Conservation (phyloP, 345 rosid genomes). For the Triadica sebifera region DNA sequence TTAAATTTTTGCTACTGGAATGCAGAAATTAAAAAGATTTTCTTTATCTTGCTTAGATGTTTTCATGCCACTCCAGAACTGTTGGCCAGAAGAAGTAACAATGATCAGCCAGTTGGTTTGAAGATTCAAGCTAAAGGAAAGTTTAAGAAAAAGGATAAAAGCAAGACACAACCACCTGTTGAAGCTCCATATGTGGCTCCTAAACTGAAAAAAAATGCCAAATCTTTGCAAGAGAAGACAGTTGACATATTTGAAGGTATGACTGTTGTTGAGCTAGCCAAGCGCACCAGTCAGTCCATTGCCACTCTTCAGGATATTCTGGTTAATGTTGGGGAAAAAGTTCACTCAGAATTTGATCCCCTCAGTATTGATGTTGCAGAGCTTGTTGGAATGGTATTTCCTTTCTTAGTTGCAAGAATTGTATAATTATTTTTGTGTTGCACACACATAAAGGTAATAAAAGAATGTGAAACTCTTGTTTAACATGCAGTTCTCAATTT, state of each 20-base stretch:
- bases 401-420: neutral
- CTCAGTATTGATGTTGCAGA: slow-evolving; percentile 79
- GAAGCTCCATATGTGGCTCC: slow-evolving; percentile 79
- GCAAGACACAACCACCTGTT: slow-evolving; percentile 52
- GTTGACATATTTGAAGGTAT: slow-evolving; percentile 86
- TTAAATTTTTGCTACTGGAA: neutral
- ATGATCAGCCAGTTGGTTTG: slow-evolving; percentile 46
- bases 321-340: slow-evolving; percentile 71
- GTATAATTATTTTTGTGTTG: neutral
- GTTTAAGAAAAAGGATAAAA: slow-evolving; percentile 49
- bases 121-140: slow-evolving; percentile 60
- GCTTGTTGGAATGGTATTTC: slow-evolving; percentile 76
- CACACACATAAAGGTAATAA: neutral
- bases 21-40: neutral
- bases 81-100: slow-evolving; percentile 42
- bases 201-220: slow-evolving; percentile 47
- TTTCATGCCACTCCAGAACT: slow-evolving; percentile 58
- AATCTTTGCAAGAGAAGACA: slow-evolving; percentile 52
- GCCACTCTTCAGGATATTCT: slow-evolving; percentile 65
- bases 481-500: neutral
- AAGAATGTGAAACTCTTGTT: neutral
- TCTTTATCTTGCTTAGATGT: slow-evolving; percentile 38
- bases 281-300: slow-evolving; percentile 56
- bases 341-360: slow-evolving; percentile 69
- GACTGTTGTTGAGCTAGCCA: slow-evolving; percentile 73